Percentiles rank a stretch among this genome's conserved stretches.
Evolutionary conservation across 148 eudicot species (phyloP).

Genomic region (Nyssa sinensis): DNA sequence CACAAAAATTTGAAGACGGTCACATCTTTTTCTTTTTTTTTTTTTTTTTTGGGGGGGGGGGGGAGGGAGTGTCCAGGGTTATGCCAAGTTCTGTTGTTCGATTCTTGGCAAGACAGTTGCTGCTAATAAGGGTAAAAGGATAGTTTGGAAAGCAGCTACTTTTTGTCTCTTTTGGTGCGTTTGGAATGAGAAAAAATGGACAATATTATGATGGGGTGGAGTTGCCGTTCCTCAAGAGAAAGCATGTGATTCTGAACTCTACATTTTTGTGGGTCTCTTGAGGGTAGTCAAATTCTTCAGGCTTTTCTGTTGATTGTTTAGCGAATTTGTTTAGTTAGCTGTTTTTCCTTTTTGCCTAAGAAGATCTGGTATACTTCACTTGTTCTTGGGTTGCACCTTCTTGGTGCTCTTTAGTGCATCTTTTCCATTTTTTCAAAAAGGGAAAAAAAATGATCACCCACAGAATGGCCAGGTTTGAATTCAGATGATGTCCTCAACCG

Average conservation of each 20-base stretch:
- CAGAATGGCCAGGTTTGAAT: conserved; percentile 82
- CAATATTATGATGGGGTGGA: background rate
- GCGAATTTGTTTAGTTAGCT: background rate
- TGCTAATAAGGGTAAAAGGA: background rate
- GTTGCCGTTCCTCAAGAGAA: background rate
- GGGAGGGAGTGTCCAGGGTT: no score
- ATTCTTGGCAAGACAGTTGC: background rate
- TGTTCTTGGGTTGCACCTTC: background rate
- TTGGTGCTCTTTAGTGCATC: background rate
- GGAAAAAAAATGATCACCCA: conserved; percentile 33
- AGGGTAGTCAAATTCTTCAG: background rate
- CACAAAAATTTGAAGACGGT: no score
- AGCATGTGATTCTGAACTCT: background rate
- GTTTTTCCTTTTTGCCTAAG: background rate
- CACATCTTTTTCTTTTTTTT: no score
- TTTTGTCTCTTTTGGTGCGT: background rate
- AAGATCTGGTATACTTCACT: background rate
- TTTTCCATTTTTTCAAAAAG: background rate
- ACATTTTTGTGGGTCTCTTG: background rate
- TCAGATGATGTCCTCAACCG: conserved; percentile 88
- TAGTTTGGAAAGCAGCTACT: background rate
- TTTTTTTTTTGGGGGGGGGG: no score
- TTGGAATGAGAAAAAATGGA: background rate
- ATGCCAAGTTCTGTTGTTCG: background rate
- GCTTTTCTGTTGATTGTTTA: background rate